Percentiles rank a stretch among this genome's conserved stretches.
phyloP scores from a whole-genome alignment of 495 filamentous ascomycete genomes.

The Penicillium salamii region DNA sequence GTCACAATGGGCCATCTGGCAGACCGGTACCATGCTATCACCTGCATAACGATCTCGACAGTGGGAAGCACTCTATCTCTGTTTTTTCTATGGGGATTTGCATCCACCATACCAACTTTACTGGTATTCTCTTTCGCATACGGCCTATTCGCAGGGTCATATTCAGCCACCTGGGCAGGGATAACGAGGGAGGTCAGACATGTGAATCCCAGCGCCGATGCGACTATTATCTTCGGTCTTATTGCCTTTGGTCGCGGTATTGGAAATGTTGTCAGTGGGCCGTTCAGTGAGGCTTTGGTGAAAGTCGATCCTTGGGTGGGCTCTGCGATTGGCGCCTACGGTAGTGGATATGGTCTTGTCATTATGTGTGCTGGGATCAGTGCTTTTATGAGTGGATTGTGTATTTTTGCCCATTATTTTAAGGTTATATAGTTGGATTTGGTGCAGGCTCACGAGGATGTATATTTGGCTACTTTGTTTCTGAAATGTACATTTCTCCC shows the following conservation, averaged over 20 bases:
- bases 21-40: constrained; percentile 55
- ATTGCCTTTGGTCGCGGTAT: constrained; percentile 59
- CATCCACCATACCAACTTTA: constrained; percentile 46
- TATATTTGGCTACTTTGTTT: neutral
- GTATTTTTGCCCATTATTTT: constrained; percentile 19
- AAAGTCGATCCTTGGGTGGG: constrained; percentile 17
- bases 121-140: constrained; percentile 59
- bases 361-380: constrained; percentile 41
- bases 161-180: constrained; percentile 55
- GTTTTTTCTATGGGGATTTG: constrained; percentile 64
- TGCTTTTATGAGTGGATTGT: constrained; percentile 30
- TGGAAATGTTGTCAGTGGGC: constrained; percentile 55
- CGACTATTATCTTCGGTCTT: constrained; percentile 53
- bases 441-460: neutral
- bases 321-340: constrained; percentile 32
- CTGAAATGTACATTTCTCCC: neutral
- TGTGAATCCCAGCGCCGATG: constrained; percentile 33
- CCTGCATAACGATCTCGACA: constrained; percentile 52
- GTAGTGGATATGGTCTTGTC: constrained; percentile 37
- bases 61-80: constrained; percentile 51
- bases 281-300: constrained; percentile 56
- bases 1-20: constrained; percentile 54
- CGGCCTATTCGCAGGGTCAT: constrained; percentile 62
- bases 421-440: constrained; percentile 4
- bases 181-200: constrained; percentile 51